Evolutionary conservation across 139 green algal species (phyloP).

Genomic region (Tetratostichococcus sp.): DNA sequence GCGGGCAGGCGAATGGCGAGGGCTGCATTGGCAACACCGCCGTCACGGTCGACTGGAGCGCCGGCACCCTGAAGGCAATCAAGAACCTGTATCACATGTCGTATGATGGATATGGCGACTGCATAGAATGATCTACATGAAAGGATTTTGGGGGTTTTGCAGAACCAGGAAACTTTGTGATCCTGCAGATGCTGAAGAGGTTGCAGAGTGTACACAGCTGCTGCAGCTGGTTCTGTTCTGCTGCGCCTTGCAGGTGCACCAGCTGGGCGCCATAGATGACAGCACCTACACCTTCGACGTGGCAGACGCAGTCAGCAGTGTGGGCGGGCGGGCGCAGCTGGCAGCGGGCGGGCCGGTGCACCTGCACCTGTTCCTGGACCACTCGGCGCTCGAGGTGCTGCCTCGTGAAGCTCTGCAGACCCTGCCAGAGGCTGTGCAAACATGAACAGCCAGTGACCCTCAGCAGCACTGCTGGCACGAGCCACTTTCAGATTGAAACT

Average conservation of each 20-base stretch:
- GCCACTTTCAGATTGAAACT: too few species aligned
- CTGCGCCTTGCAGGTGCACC: not conserved
- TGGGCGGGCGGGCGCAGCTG: constrained; percentile 8
- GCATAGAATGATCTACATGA: too few species aligned
- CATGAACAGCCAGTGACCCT: not conserved
- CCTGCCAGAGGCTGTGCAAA: constrained; percentile 8
- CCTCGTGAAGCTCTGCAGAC: not conserved
- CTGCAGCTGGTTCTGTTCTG: not conserved
- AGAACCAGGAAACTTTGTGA: too few species aligned
- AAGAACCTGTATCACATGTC: too few species aligned
- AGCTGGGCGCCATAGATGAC: not conserved
- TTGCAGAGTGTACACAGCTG: too few species aligned
- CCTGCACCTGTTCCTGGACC: constrained; percentile 23
- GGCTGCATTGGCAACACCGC: constrained; percentile 1
- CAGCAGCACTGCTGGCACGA: not conserved
- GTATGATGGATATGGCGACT: too few species aligned
- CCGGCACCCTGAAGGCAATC: constrained; percentile 3
- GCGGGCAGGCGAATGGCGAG: too few species aligned
- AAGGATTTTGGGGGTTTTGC: not conserved
- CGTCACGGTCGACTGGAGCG: constrained; percentile 19
- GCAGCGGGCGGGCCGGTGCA: not conserved
- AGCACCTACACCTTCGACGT: constrained; percentile 3
- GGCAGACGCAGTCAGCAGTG: not conserved
- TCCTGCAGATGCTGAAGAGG: too few species aligned
- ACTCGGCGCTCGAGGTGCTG: constrained; percentile 26